Evolutionary conservation across 345 rosid genomes (phyloP).

Genomic region (Populus nigra): DNA sequence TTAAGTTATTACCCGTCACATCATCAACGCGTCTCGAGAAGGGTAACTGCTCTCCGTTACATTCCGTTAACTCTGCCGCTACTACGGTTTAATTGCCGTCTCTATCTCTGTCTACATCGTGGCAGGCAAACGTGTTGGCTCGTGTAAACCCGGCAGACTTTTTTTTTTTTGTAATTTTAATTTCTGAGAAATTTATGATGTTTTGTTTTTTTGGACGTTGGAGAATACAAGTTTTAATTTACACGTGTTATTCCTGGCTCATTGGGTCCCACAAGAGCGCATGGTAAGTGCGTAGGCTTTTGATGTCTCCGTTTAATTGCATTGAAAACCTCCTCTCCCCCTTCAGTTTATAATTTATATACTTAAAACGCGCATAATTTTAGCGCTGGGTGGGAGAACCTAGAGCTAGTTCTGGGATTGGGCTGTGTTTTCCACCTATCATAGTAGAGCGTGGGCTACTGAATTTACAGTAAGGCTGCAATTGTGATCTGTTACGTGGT

Average conservation of each 20-base stretch:
- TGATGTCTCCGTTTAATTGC: neutral
- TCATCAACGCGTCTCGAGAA: slow-evolving; percentile 3
- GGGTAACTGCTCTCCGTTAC: neutral
- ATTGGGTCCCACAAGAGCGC: slow-evolving; percentile 22
- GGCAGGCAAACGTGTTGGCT: slow-evolving; percentile 44
- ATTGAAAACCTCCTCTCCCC: neutral
- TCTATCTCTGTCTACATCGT: slow-evolving; percentile 34
- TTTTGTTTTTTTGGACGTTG: neutral
- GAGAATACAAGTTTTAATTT: neutral
- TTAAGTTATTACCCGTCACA: neutral
- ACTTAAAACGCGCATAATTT: neutral
- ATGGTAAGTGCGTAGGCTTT: slow-evolving; percentile 4
- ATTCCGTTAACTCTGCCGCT: slow-evolving; percentile 13
- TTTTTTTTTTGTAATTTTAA: neutral
- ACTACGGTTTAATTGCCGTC: slow-evolving; percentile 14
- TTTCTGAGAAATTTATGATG: neutral
- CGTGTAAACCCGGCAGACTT: slow-evolving; percentile 32
- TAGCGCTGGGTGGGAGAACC: neutral
- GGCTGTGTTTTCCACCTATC: neutral
- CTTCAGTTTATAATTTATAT: no score
- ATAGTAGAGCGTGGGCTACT: neutral
- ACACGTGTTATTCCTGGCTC: slow-evolving; percentile 13
- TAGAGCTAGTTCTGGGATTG: neutral
- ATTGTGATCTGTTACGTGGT: slow-evolving; percentile 20
- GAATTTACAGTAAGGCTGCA: neutral